Conservation (phyloP, 176 grass and related monocot species). For the Hyparrhenia diplandra region DNA sequence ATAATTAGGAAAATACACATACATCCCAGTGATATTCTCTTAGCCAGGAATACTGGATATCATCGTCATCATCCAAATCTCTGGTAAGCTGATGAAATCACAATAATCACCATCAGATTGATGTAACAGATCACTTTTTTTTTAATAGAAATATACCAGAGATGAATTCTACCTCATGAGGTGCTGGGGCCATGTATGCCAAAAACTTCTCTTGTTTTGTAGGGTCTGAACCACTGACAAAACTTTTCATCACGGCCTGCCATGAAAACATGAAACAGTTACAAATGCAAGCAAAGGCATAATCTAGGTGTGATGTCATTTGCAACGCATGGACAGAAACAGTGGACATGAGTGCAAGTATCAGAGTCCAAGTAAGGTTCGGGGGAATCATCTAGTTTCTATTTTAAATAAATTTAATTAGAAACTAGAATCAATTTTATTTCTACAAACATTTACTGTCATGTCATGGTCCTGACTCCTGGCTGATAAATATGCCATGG, state of each 20-base stretch:
- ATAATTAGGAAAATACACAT: slow-evolving; percentile 27
- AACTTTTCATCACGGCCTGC: slow-evolving; percentile 98
- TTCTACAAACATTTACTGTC: not conserved
- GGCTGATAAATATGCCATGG: not conserved
- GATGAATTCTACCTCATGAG: slow-evolving; percentile 58
- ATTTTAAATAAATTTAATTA: not conserved
- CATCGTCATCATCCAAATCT: slow-evolving; percentile 78
- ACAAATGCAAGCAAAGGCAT: slow-evolving; percentile 17
- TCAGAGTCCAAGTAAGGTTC: not conserved
- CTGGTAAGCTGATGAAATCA: slow-evolving; percentile 61
- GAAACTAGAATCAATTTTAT: not conserved
- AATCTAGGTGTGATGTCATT: slow-evolving; percentile 11
- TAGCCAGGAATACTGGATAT: slow-evolving; percentile 77
- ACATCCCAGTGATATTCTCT: slow-evolving; percentile 99
- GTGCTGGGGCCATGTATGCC: slow-evolving; percentile 85
- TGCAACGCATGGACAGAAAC: not conserved
- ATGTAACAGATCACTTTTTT: not conserved
- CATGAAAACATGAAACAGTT: slow-evolving; percentile 18
- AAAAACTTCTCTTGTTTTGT: slow-evolving; percentile 86
- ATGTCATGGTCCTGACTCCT: not conserved
- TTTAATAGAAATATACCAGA: slow-evolving; percentile 16
- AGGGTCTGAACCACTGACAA: slow-evolving; percentile 75
- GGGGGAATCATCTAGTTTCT: not conserved
- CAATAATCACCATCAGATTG: slow-evolving; percentile 23
- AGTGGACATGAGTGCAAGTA: not conserved